Base-by-base conservation (phyloP, 2,329 filamentous ascomycete species). In the Achaetomium macrosporum region DNA sequence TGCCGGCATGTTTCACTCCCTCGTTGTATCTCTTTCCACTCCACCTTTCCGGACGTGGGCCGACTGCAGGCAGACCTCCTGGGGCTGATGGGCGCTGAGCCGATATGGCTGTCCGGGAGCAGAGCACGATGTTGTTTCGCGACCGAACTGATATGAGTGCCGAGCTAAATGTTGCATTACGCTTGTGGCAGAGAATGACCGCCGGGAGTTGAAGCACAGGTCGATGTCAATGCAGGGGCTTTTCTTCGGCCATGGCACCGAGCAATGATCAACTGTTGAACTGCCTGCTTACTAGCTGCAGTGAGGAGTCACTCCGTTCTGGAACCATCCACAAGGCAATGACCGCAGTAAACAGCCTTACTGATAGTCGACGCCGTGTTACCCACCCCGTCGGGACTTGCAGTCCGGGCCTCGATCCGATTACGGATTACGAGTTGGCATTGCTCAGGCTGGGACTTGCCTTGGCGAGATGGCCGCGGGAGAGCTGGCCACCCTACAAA, bases 61-160 rank as follows among this genome's bases (percentile, higher is more conserved):
- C 45, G 43, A 29, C 48, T 49, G 44, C 44, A 49, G 41, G 13
- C 7, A 45, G 48, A 55, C 48, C 41, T 31, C 51, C 37, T 36
- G 19, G 29, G 48, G 40, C 16, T 42, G 41, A 36, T 44, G 36
- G 45, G 40, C 19, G 31, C 35, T 29, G 45, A 30, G 33, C 29
- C 53, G 40, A 25, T 15, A 48, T 42, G 43, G 39, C 16, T 20
- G 5, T 13, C n/a, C 25, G 25, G 44, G 33, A 5, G 39, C 44
- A 48, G 19, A 39, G 53, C 49, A 16, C 48, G 13, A 45, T 48
- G 44, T 11, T 39, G 44, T 40, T 42, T 33, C 9, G 35, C 49
- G 15, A 47, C 36, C 33, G 37, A 8, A 12, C 36, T 16, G 6
- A 13, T 16, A 47, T 9, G 36, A 16, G 29, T 35, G 35, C 15